Percentiles rank a stretch among this genome's conserved stretches.
phyloP scores from a whole-genome alignment of 2,329 filamentous ascomycete genomes.

The Xylariaceae sp. region DNA sequence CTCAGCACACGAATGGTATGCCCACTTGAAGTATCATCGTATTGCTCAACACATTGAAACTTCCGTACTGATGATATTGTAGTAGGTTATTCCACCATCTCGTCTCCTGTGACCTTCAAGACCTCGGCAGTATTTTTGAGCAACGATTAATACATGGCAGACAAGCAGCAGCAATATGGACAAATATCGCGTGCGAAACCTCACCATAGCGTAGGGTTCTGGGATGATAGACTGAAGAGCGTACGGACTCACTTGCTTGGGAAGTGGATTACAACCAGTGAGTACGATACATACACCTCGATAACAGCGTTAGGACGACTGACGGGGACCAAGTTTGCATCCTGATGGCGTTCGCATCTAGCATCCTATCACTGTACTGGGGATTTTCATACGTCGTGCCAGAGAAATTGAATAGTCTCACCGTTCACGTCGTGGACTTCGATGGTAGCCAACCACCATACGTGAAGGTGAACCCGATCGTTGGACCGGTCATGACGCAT shows the following conservation, averaged over 20 bases:
- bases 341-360: slow-evolving; percentile 53
- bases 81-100: no score
- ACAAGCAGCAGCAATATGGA: slow-evolving; percentile 3
- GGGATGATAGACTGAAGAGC: slow-evolving; percentile 20
- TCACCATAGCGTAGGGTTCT: slow-evolving; percentile 24
- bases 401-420: slow-evolving; percentile 43
- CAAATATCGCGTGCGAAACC: slow-evolving; percentile 5
- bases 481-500: slow-evolving; percentile 52
- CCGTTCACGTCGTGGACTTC: slow-evolving; percentile 60
- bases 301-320: background rate
- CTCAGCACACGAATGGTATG: no score
- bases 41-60: no score
- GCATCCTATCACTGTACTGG: slow-evolving; percentile 59
- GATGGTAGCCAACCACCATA: slow-evolving; percentile 54
- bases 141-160: background rate
- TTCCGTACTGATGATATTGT: no score
- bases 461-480: slow-evolving; percentile 42
- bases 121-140: background rate
- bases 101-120: no score
- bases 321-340: slow-evolving; percentile 36
- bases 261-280: slow-evolving; percentile 21
- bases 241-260: slow-evolving; percentile 18
- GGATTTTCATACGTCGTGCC: slow-evolving; percentile 50
- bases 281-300: slow-evolving; percentile 4
- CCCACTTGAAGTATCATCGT: no score